These are phyloP conservation scores for Suhomyces xylopsoci DNA, from an alignment of 805 yeast genomes.

Conservation along the genomic window DNA sequence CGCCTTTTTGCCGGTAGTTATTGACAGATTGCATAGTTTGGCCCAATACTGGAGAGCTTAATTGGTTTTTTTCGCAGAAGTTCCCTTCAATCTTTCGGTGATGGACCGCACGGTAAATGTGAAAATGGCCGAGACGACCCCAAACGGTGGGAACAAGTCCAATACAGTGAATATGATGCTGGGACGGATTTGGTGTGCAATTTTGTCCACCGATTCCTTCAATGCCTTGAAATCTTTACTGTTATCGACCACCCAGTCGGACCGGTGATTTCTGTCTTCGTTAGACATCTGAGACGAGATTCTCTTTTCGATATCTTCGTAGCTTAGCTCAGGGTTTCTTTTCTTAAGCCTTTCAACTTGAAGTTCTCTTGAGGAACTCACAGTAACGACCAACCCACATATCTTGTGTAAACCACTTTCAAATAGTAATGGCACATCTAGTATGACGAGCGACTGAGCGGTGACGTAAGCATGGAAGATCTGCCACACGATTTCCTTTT, in stretches of 20 bases:
- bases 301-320: constrained; percentile 67
- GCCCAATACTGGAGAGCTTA: constrained; percentile 98
- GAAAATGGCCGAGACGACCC: constrained; percentile 9
- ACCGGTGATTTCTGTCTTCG: constrained; percentile 50
- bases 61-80: not conserved
- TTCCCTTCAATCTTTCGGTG: constrained; percentile 4
- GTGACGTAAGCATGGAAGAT: constrained; percentile 55
- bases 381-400: constrained; percentile 72
- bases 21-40: constrained; percentile 88
- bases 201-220: constrained; percentile 16
- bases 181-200: constrained; percentile 30
- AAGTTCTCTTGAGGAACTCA: constrained; percentile 52
- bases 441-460: constrained; percentile 58
- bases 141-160: constrained; percentile 14
- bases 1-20: constrained; percentile 91
- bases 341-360: constrained; percentile 63
- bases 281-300: constrained; percentile 75
- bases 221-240: constrained; percentile 30
- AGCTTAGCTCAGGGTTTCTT: constrained; percentile 66
- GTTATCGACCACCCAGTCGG: constrained; percentile 72
- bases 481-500: constrained; percentile 58
- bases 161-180: constrained; percentile 17
- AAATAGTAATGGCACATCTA: constrained; percentile 89
- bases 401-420: constrained; percentile 69
- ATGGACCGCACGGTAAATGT: constrained; percentile 6